These are phyloP conservation scores for Rosa chinensis DNA, from an alignment of 306 rosid species.

Conservation along the genomic window DNA sequence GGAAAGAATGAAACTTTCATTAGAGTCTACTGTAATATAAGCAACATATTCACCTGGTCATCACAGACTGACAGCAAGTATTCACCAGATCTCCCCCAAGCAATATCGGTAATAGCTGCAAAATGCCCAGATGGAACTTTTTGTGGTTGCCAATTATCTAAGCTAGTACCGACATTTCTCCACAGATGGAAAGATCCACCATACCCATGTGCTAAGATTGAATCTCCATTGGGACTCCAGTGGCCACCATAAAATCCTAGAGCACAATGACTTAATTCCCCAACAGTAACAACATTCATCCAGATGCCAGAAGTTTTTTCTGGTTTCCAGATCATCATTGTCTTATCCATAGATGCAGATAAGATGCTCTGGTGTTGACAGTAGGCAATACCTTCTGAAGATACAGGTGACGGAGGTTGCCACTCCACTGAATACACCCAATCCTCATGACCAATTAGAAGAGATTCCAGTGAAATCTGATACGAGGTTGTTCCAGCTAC, in stretches of 20 bases:
- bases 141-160: conserved; percentile 81
- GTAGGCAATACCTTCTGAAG: conserved; percentile 44
- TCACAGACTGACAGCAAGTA: conserved; percentile 86
- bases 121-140: conserved; percentile 98
- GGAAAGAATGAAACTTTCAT: neutral
- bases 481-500: conserved; percentile 66
- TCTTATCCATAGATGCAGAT: conserved; percentile 99
- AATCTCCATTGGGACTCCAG: conserved; percentile 82
- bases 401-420: conserved; percentile 69
- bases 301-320: conserved; percentile 89
- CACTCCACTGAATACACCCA: conserved; percentile 95
- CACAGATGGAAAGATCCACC: conserved; percentile 98
- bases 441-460: conserved; percentile 93
- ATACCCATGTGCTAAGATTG: conserved; percentile 93
- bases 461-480: conserved; percentile 91
- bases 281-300: conserved; percentile 98
- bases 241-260: conserved; percentile 96
- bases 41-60: conserved; percentile 70
- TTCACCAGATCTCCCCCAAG: conserved; percentile 81
- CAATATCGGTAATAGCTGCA: conserved; percentile 75
- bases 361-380: conserved; percentile 83
- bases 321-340: conserved; percentile 99
- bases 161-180: conserved; percentile 65
- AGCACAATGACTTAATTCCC: conserved; percentile 95
- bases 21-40: neutral